Evolutionary conservation across 768 basidiomycete species (phyloP).

Genomic region (Agaricus subrufescens): DNA sequence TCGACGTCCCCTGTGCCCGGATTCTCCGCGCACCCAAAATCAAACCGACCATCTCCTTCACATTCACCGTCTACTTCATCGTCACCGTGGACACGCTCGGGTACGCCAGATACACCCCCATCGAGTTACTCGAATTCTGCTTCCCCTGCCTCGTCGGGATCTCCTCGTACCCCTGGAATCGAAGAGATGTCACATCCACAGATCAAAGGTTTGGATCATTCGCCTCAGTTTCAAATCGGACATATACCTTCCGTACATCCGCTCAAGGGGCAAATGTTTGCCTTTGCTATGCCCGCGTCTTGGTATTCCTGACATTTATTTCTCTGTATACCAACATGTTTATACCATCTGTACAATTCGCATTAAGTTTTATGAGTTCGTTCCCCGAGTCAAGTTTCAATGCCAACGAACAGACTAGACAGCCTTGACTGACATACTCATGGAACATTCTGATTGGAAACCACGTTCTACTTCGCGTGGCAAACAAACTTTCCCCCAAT

Average conservation of each 20-base stretch:
- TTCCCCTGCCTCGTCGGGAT: conserved; percentile 58
- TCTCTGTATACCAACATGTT: background rate
- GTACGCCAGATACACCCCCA: conserved; percentile 51
- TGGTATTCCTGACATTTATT: conserved; percentile 42
- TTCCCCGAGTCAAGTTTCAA: no score
- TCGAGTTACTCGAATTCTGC: conserved; percentile 47
- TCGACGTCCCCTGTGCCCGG: conserved; percentile 45
- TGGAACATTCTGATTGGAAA: conserved; percentile 10
- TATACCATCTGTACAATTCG: background rate
- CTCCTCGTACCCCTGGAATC: conserved; percentile 54
- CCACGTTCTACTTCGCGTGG: conserved; percentile 9
- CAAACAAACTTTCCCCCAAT: background rate
- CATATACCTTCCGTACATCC: conserved; percentile 32
- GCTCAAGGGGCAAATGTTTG: conserved; percentile 60
- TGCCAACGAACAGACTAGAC: no score
- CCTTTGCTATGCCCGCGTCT: conserved; percentile 53
- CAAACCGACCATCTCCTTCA: conserved; percentile 21
- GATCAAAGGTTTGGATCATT: conserved; percentile 38
- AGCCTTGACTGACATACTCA: background rate
- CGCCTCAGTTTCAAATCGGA: conserved; percentile 33
- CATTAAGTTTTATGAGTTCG: background rate
- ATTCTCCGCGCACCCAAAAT: conserved; percentile 34
- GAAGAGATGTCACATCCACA: conserved; percentile 46
- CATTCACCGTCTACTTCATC: conserved; percentile 23
- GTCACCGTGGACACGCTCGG: conserved; percentile 16